Evolutionary conservation across 495 filamentous ascomycete species (phyloP).

Genomic region (Penicillium daleae): DNA sequence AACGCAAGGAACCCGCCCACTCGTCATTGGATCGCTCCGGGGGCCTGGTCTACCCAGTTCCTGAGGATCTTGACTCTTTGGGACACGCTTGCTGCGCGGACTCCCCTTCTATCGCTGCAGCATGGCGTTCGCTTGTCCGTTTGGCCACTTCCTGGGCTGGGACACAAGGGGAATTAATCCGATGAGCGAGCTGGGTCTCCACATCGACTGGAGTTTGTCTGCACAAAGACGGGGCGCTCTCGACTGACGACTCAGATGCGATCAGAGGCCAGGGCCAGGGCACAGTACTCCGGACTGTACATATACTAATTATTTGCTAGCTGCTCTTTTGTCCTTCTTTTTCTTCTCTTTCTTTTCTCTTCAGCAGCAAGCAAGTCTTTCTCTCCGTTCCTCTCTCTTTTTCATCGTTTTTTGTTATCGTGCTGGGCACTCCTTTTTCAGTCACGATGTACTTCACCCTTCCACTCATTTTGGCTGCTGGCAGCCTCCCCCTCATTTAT

Average conservation of each 20-base stretch:
- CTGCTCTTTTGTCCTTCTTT: neutral
- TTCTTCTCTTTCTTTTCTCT: slow-evolving; percentile 8
- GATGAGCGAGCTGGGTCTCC: slow-evolving; percentile 3
- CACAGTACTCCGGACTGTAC: neutral
- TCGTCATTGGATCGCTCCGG: slow-evolving; percentile 5
- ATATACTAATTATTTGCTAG: slow-evolving; percentile 4
- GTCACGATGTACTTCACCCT: slow-evolving; percentile 30
- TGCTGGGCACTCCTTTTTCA: slow-evolving; percentile 30
- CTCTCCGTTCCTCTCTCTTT: slow-evolving; percentile 15
- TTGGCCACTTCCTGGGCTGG: neutral
- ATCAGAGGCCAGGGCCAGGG: too few relatives aligned
- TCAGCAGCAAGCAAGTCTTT: slow-evolving; percentile 35
- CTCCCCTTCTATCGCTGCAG: slow-evolving; percentile 1
- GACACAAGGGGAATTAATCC: neutral
- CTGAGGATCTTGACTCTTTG: slow-evolving; percentile 4
- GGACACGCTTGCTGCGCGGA: neutral
- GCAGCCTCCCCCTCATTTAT: slow-evolving; percentile 38
- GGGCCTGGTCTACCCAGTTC: neutral
- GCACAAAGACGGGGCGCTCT: neutral
- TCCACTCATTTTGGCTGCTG: slow-evolving; percentile 38
- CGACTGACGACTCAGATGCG: too few relatives aligned
- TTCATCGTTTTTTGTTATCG: slow-evolving; percentile 18
- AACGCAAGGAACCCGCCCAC: slow-evolving; percentile 12
- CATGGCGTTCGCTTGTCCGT: neutral
- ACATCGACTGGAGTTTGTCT: neutral